Base-by-base conservation (phyloP, 108 stramenopile genomes). In the Heterococcus sp. region DNA sequence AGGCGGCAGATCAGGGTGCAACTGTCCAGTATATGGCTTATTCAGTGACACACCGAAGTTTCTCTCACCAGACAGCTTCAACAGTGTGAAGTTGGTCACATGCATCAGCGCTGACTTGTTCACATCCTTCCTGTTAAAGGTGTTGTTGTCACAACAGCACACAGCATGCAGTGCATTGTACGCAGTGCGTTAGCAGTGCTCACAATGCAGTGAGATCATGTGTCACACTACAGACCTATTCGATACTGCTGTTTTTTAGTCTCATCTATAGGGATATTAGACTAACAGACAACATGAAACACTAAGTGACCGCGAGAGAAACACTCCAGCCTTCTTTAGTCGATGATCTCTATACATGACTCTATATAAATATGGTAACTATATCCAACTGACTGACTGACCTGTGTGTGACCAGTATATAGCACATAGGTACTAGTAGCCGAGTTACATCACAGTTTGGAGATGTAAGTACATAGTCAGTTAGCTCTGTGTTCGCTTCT, bases 41-140 rank as follows among this genome's bases (percentile, higher is more conserved):
- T 99, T 97, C 63, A 99, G 91, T 34, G 88, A 87, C 40, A 99
- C 95, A 40, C 95, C 94, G 82, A 99, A 97, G 32, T 88, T 88
- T 69, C 98, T 82, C 71, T 97, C 95, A 28, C 98, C 97, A 2
- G 90, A 91, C 26, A 99, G 86, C 83, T 97, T 95, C 37, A 99
- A 86, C 30, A 97, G 85, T 33, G 95, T 79, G 76, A 99, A 97
- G 63, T 95, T 97, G 78, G 96, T 97, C 68, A 99, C 93, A 76
- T 97, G 94, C 1, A 97, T 91, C 74, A 99, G 78, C 33, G 95
- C 96, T 72, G 95, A 92, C 75, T 84, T 83, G 40, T 68, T 35
- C 37, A 68, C 73, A 28, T 82, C 73, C 38, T 64, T 65, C 31
- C 72, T 39, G 3, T 32, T 5, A 32, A 4, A 32, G 5, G 3